Evolutionary conservation across 148 eudicot species (phyloP).

Genomic region (Camellia japonica): DNA sequence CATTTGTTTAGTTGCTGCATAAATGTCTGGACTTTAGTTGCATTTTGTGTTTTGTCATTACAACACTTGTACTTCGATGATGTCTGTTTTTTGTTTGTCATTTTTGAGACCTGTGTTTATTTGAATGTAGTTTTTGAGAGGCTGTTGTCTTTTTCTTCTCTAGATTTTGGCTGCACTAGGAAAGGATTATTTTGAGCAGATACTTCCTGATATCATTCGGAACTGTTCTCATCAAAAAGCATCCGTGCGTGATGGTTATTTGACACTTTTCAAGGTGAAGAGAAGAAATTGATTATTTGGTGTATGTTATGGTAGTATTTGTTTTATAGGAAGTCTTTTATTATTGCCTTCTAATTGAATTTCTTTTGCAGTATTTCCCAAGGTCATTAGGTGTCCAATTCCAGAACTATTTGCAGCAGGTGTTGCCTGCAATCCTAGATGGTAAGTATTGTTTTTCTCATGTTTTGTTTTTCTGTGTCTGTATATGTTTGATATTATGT

Average conservation of each 20-base stretch:
- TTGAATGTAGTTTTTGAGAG: background rate
- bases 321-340: background rate
- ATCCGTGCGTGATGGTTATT: conserved; percentile 87
- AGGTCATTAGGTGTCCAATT: conserved; percentile 91
- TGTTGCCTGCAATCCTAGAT: conserved; percentile 92
- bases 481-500: background rate
- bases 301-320: background rate
- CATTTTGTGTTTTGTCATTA: background rate
- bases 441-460: conserved; percentile 41
- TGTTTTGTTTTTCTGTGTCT: background rate
- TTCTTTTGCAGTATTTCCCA: conserved; percentile 70
- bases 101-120: background rate
- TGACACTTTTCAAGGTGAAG: conserved; percentile 84
- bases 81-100: background rate
- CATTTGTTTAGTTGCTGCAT: background rate
- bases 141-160: conserved; percentile 11
- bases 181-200: conserved; percentile 67
- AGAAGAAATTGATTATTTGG: background rate
- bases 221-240: conserved; percentile 96
- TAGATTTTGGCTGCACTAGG: conserved; percentile 98
- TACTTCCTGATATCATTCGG: conserved; percentile 86
- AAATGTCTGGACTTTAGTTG: background rate
- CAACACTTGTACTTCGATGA: background rate
- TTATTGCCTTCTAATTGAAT: background rate
- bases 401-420: conserved; percentile 92